Evolutionary conservation across 2,329 filamentous ascomycete genomes (phyloP).

Genomic region (Exophiala dermatitidis): DNA sequence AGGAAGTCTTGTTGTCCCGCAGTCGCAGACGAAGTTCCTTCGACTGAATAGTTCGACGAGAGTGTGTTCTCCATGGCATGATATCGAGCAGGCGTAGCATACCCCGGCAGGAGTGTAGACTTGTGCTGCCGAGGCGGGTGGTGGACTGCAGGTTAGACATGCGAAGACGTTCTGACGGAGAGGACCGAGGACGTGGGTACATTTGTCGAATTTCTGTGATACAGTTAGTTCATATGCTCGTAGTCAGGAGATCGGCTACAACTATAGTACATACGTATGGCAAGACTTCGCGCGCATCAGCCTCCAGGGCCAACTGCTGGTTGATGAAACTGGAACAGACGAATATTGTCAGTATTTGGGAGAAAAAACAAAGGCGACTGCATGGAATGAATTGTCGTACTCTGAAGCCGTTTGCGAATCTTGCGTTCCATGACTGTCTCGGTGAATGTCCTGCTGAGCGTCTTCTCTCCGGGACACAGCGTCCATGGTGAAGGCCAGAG

Average conservation of each 20-base stretch:
- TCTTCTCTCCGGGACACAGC: slow-evolving; percentile 9
- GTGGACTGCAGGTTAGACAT: slow-evolving; percentile 86
- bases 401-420: slow-evolving; percentile 67
- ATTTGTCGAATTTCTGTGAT: slow-evolving; percentile 77
- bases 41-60: slow-evolving; percentile 95
- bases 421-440: slow-evolving; percentile 37
- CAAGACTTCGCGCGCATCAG: slow-evolving; percentile 87
- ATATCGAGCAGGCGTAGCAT: slow-evolving; percentile 94
- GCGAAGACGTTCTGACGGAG: slow-evolving; percentile 85
- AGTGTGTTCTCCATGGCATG: slow-evolving; percentile 90
- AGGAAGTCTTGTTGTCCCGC: slow-evolving; percentile 75
- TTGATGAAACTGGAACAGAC: slow-evolving; percentile 72
- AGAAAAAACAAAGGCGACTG: neutral
- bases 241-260: slow-evolving; percentile 1
- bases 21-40: slow-evolving; percentile 93
- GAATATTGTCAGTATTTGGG: slow-evolving; percentile 1
- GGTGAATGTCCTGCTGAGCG: neutral
- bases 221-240: slow-evolving; percentile 19
- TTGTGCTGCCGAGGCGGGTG: slow-evolving; percentile 55
- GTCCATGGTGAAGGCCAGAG: slow-evolving; percentile 2
- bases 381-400: slow-evolving; percentile 35
- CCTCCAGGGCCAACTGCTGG: slow-evolving; percentile 82
- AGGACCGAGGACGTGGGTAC: slow-evolving; percentile 81
- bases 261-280: slow-evolving; percentile 62
- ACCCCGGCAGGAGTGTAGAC: slow-evolving; percentile 70